A percentile compares a stretch with the other conserved stretches of the same genome.
Evolutionary conservation across 257 asterid genomes (phyloP).

Genomic region (Primulina eburnea): DNA sequence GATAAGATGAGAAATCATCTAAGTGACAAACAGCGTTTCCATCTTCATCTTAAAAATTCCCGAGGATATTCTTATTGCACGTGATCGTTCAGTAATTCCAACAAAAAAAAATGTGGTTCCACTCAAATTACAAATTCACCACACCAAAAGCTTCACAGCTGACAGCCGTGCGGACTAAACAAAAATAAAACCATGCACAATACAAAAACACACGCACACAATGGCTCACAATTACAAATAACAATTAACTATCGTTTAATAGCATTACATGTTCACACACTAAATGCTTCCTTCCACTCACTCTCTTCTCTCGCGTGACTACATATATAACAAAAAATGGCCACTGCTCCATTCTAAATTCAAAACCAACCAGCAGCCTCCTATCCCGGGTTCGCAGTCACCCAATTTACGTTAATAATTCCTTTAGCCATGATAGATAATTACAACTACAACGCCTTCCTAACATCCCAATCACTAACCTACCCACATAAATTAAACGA

Average conservation of each 20-base stretch:
- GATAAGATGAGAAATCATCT: not conserved
- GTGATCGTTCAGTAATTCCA: not conserved
- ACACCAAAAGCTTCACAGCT: not conserved
- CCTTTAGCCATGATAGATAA: not conserved
- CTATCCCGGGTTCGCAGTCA: not conserved
- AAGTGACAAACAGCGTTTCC: no score
- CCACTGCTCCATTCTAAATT: not conserved
- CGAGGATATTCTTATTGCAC: not conserved
- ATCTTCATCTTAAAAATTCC: no score
- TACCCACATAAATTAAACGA: slow-evolving; percentile 17
- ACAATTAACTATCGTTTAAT: not conserved
- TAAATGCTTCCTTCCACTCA: not conserved
- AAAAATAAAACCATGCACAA: not conserved
- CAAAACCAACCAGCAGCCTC: not conserved
- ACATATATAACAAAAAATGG: no score
- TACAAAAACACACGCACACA: not conserved
- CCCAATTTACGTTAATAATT: not conserved
- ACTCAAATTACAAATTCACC: not conserved
- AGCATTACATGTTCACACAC: not conserved
- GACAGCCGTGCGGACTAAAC: not conserved
- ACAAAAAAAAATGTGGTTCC: not conserved
- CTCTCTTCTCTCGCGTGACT: not conserved
- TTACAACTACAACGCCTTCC: not conserved
- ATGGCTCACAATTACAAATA: not conserved
- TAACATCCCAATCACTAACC: slow-evolving; percentile 7